Base-by-base conservation (phyloP, 768 basidiomycete species). In the Termitomyces sp. region DNA sequence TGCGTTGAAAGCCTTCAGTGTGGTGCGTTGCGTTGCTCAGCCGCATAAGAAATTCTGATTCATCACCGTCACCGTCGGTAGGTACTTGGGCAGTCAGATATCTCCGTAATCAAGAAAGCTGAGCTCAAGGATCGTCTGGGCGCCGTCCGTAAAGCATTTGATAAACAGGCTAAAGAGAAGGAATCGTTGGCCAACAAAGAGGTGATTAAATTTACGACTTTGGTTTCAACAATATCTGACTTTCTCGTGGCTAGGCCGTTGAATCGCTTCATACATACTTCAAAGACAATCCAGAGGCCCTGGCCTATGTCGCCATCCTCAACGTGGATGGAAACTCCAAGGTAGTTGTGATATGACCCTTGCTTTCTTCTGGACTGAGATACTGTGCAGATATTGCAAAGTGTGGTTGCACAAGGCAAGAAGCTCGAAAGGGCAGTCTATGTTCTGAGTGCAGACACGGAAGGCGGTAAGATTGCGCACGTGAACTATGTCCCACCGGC, bases 61-160 rank as follows among this genome's bases (percentile, higher is more conserved):
- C 41, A 56, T 43, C 53, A 20, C 25, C 23, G 47, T 43, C 53
- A 20, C 25, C 23, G 47, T 51, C n/a, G 45, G 22, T 63, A 98
- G 95, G 92, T 94, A 72, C 83, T 98, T 35, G 86, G 85, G 42
- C 90, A 93, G 68, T 81, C 89, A 9, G 89, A 94, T 64, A 94
- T 98, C 38, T 95, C 95, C 0, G 78, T 95, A 33, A 71, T 96
- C 52, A 78, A 79, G 57, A 98, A 97, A 70, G 82, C 85, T 1
- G 80, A 86, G 50, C 74, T 99, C 56, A 88, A 84, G 62, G 89
- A 95, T 45, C 83, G 83, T 25, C 77, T 94, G 49, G 77, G 76
- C 11, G 72, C 73, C 31, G 77, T 91, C 50, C 86, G 91, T 49
- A 94, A 94, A 70, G 82, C 86, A 4, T 86, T 94, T 61, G 89